Conservation (phyloP, 306 rosid genomes). For the Sindora glabra region DNA sequence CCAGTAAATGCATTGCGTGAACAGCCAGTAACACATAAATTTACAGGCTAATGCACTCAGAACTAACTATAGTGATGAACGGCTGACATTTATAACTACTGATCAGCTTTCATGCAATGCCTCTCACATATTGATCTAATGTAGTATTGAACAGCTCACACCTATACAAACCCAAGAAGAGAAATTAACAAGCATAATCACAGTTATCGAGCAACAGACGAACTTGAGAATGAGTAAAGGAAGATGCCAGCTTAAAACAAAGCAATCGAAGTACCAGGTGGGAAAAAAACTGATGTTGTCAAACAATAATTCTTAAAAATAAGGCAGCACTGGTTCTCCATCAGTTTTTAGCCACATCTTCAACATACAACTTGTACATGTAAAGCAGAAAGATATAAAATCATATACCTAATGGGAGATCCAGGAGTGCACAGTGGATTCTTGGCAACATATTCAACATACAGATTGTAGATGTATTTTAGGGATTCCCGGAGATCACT, state of each 20-base stretch:
- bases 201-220: background rate
- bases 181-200: background rate
- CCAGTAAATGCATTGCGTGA: no score
- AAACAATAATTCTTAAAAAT: no score
- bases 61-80: background rate
- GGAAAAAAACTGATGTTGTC: no score
- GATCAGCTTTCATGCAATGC: slow-evolving; percentile 51
- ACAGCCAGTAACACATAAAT: no score
- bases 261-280: no score
- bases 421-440: slow-evolving; percentile 85
- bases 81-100: background rate
- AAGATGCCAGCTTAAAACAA: no score
- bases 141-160: slow-evolving; percentile 81
- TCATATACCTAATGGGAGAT: slow-evolving; percentile 61
- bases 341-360: background rate
- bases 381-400: background rate
- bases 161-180: slow-evolving; percentile 35
- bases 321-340: background rate
- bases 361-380: background rate
- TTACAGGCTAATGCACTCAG: no score
- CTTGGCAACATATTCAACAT: slow-evolving; percentile 89
- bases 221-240: background rate
- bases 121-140: slow-evolving; percentile 83
- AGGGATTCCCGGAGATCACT: slow-evolving; percentile 81
- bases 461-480: slow-evolving; percentile 85